Conservation (phyloP, 352 stramenopile species). For the Globisporangium paddicum region DNA sequence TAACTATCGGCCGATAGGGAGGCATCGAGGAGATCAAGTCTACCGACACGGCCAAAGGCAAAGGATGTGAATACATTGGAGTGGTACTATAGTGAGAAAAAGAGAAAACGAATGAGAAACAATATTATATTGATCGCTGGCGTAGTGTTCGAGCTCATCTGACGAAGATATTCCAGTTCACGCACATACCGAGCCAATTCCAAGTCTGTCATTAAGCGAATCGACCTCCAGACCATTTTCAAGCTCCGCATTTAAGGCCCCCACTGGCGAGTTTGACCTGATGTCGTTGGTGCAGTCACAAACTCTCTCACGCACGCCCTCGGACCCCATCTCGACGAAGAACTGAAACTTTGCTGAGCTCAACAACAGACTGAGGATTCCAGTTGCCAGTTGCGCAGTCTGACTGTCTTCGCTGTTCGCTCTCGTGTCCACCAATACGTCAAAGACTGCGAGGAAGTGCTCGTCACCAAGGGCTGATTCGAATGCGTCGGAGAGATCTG, state of each 20-base stretch:
- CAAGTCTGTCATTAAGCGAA: not conserved
- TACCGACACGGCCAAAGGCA: constrained; percentile 3
- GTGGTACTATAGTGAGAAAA: constrained; percentile 39
- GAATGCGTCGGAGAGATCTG: constrained; percentile 1
- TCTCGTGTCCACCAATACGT: not conserved
- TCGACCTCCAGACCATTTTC: not conserved
- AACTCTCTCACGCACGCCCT: not conserved
- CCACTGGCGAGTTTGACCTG: not conserved
- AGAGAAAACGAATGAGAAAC: constrained; percentile 10
- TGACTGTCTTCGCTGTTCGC: not conserved
- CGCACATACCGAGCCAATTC: constrained; percentile 1
- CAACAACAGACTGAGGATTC: not conserved
- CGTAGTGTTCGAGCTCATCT: not conserved
- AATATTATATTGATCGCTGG: constrained; percentile 11
- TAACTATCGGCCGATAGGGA: constrained; percentile 18
- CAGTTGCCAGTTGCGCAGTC: not conserved
- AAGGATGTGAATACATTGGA: constrained; percentile 45
- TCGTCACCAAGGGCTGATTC: constrained; percentile 9
- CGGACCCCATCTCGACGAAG: constrained; percentile 7
- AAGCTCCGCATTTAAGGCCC: not conserved
- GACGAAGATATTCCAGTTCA: not conserved
- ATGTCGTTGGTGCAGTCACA: not conserved
- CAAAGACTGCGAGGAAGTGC: constrained; percentile 8
- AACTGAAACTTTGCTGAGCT: constrained; percentile 10
- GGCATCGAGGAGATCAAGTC: constrained; percentile 2